phyloP scores from a whole-genome alignment of 2,329 filamentous ascomycete genomes.

The Neofusicoccum laricinum region DNA sequence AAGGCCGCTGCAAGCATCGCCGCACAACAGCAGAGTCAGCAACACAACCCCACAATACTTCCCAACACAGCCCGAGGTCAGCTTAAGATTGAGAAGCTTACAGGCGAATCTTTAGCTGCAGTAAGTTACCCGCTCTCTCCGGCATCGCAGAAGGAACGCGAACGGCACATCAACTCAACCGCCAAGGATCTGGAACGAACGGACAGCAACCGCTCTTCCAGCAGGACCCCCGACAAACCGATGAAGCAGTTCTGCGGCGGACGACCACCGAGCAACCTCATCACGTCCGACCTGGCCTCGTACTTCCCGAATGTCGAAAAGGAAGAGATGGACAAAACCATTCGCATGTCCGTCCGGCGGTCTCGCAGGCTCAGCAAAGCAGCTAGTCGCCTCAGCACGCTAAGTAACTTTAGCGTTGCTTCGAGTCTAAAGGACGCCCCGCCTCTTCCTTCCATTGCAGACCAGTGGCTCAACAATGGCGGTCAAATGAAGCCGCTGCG shows the following conservation, averaged over 20 bases:
- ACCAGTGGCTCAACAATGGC: constrained; percentile 74
- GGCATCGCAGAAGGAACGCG: constrained; percentile 63
- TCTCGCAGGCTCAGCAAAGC: constrained; percentile 89
- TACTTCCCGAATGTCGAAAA: constrained; percentile 96
- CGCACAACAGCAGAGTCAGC: constrained; percentile 73
- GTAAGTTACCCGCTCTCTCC: constrained; percentile 87
- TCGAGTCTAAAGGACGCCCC: constrained; percentile 91
- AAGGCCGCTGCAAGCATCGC: constrained; percentile 86
- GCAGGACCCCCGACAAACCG: constrained; percentile 46
- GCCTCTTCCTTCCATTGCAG: constrained; percentile 91
- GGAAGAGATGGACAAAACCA: constrained; percentile 93
- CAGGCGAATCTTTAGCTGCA: constrained; percentile 82
- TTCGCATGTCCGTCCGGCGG: constrained; percentile 84
- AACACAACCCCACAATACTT: constrained; percentile 54
- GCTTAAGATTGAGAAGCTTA: constrained; percentile 82
- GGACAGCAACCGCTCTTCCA: constrained; percentile 28
- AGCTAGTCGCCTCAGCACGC: constrained; percentile 88
- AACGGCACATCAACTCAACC: constrained; percentile 59
- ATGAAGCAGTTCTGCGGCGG: constrained; percentile 85
- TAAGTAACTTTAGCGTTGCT: constrained; percentile 88
- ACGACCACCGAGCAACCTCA: constrained; percentile 92
- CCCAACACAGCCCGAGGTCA: constrained; percentile 73
- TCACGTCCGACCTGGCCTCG: constrained; percentile 90
- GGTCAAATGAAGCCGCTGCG: constrained; percentile 48
- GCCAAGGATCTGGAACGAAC: constrained; percentile 48